Evolutionary conservation across 2,329 filamentous ascomycete species (phyloP), one percentile per base, ranked within the genome.

Genomic region (Xylariales sp.): DNA sequence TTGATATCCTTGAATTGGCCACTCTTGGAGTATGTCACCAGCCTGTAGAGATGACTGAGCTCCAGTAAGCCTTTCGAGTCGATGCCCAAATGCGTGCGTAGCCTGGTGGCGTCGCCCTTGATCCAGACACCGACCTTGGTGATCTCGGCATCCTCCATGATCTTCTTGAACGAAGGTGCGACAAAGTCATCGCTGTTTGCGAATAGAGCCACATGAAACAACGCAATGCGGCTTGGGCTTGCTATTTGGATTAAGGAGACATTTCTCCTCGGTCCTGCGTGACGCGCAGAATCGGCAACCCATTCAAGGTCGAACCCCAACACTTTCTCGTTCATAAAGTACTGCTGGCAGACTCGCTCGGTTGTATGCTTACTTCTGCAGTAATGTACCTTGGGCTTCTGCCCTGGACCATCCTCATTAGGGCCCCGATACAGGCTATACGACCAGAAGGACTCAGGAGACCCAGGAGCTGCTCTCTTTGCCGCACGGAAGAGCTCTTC

Each of bases 291-390:
- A 5, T 74, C 66, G 1, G 69, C 49, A 39, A 79, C 72, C 90
- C 91, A 96, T 65, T 96, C 91, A 47, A 96, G 73, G 55, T 96
- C 90, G 46, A 96, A 88, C 0, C 90, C 90, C n/a, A 96, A 59
- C 2, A 94, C 63, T 28, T 78, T 70, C 54, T 93, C 80, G 19
- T 74, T 51, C 28, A 81, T 56, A 51, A 96, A 95, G 43, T 84
- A 72, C 43, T 76, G 61, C 14, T 77, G 68, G 44, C 79, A 70
- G 6, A 86, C 74, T 5, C 68, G 63, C 58, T 96, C 88, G 14
- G 85, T 84, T 3, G 76, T 78, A 25, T 78, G 68, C 32, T 73
- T 75, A 43, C 70, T 84, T 36, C 68, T 80, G 68, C 88, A 95
- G 61, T 95, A 95, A 56, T 91, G 80, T 1, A 94, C 78, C 43